Conservation (phyloP, 2,329 filamentous ascomycete genomes). For the Chrysoporthe puriensis region DNA sequence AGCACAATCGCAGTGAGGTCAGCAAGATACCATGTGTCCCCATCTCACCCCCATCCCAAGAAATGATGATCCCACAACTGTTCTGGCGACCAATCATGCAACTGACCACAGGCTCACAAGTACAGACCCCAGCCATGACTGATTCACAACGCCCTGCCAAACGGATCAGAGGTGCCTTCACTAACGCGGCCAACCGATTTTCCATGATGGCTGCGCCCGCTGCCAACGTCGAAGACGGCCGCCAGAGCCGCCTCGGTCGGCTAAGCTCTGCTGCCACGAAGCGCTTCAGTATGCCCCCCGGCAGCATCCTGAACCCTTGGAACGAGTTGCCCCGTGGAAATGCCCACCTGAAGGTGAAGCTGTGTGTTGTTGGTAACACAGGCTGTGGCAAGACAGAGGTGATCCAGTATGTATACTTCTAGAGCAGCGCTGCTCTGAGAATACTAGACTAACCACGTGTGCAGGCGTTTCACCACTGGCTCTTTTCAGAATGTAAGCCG, state of each 20-base stretch:
- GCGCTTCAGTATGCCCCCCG: conserved; percentile 2
- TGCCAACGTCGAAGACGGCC: not conserved
- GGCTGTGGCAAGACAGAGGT: conserved; percentile 9
- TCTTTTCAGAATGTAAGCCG: not conserved
- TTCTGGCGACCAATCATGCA: not conserved
- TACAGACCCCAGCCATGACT: conserved; percentile 9
- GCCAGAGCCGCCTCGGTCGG: conserved; percentile 19
- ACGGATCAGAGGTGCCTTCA: conserved; percentile 9
- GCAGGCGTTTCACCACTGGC: not conserved
- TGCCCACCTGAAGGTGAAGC: not conserved
- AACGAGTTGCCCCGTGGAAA: not conserved
- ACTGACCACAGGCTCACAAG: not conserved
- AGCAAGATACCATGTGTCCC: not conserved
- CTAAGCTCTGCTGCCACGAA: conserved; percentile 2
- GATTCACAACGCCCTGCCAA: conserved; percentile 8
- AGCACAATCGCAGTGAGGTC: conserved; percentile 8
- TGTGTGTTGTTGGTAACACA: conserved; percentile 3
- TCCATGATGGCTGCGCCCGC: conserved; percentile 7
- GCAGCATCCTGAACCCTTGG: not conserved
- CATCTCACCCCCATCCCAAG: not conserved
- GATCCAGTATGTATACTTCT: not conserved
- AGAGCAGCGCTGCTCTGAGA: not conserved
- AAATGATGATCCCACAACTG: not conserved
- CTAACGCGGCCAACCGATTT: conserved; percentile 15
- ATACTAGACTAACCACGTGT: not conserved